Percentiles rank a stretch among this genome's conserved stretches.
Evolutionary conservation across 306 rosid species (phyloP).

Genomic region (Fagus crenata): DNA sequence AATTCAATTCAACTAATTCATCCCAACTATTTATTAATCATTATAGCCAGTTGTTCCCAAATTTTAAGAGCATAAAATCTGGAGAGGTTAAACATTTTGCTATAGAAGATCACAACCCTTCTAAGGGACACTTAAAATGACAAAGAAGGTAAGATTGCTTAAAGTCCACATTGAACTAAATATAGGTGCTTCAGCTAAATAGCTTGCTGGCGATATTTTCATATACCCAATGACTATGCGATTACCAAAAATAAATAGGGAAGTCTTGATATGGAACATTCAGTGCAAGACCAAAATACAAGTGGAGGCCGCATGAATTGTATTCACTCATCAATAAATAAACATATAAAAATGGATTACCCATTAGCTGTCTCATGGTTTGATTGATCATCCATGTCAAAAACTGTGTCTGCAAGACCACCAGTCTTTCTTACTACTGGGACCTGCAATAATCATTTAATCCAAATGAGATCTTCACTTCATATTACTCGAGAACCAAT

Average conservation of each 20-base stretch:
- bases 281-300: not conserved
- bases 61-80: not conserved
- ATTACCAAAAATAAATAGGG: too few relatives aligned
- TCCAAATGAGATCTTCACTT: not conserved
- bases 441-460: conserved; percentile 31
- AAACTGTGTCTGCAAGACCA: conserved; percentile 49
- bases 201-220: too few relatives aligned
- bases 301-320: not conserved
- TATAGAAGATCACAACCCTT: not conserved
- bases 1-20: not conserved
- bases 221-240: too few relatives aligned
- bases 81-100: not conserved
- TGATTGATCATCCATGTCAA: conserved; percentile 39
- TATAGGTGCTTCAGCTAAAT: too few relatives aligned
- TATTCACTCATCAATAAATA: not conserved
- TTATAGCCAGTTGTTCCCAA: not conserved
- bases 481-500: not conserved
- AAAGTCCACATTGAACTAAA: not conserved
- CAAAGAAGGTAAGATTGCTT: not conserved
- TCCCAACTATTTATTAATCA: not conserved
- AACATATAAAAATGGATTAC: conserved; percentile 14
- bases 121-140: not conserved
- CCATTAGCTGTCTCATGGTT: conserved; percentile 41
- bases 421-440: conserved; percentile 50
- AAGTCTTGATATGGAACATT: too few relatives aligned